phyloP scores from a whole-genome alignment of 345 rosid genomes.

The Xanthoceras sorbifolium region DNA sequence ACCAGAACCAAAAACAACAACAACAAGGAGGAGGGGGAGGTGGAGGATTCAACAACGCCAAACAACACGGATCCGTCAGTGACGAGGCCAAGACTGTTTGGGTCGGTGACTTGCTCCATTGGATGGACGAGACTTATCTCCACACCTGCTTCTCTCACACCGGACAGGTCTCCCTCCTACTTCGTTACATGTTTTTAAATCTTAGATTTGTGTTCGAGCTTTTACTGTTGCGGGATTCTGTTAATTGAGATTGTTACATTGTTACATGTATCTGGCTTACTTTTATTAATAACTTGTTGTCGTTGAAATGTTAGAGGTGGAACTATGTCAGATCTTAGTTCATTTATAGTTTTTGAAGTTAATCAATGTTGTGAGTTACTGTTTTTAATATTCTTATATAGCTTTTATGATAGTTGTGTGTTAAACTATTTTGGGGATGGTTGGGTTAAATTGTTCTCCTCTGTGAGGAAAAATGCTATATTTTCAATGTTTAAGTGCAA shows the following conservation, averaged over 20 bases:
- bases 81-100: slow-evolving; percentile 78
- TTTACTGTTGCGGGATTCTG: neutral
- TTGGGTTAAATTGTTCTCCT: neutral
- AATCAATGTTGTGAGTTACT: neutral
- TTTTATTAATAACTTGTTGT: neutral
- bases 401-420: neutral
- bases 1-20: slow-evolving; percentile 6
- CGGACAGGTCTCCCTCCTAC: slow-evolving; percentile 54
- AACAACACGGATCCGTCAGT: slow-evolving; percentile 38
- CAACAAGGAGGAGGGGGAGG: slow-evolving; percentile 20
- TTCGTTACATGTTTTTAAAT: neutral
- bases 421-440: neutral
- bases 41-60: slow-evolving; percentile 24
- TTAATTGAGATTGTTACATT: neutral
- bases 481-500: neutral
- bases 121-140: slow-evolving; percentile 88
- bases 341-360: neutral
- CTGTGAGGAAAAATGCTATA: neutral
- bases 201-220: neutral
- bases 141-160: slow-evolving; percentile 70
- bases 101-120: slow-evolving; percentile 77
- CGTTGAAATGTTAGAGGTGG: neutral
- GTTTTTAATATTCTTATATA: neutral
- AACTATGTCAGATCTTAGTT: slow-evolving; percentile 2
- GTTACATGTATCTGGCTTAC: neutral